Evolutionary conservation across 1,284 basidiomycete genomes (phyloP).

Genomic region (Stereum hirsutum): DNA sequence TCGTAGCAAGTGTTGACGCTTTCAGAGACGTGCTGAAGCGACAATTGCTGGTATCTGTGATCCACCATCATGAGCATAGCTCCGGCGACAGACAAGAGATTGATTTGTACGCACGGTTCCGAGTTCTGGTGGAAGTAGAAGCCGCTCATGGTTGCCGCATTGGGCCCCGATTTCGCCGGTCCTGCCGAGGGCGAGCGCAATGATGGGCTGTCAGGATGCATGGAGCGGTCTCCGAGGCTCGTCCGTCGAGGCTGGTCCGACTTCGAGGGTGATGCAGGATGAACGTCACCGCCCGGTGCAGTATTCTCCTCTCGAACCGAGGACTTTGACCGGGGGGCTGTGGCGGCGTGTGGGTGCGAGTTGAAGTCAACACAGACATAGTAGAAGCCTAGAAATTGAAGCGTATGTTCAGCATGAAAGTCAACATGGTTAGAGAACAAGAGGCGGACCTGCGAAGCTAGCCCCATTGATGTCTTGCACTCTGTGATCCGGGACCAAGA

Average conservation of each 20-base stretch:
- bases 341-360: slow-evolving; percentile 34
- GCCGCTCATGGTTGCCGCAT: slow-evolving; percentile 70
- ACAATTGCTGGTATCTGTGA: slow-evolving; percentile 32
- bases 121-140: slow-evolving; percentile 93
- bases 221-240: slow-evolving; percentile 6
- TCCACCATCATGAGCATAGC: background rate
- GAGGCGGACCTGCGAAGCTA: slow-evolving; percentile 77
- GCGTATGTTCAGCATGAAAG: slow-evolving; percentile 3
- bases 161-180: slow-evolving; percentile 17
- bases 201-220: too few relatives aligned
- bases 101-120: slow-evolving; percentile 55
- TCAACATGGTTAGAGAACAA: slow-evolving; percentile 5
- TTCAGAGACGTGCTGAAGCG: slow-evolving; percentile 30
- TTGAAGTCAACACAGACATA: slow-evolving; percentile 79
- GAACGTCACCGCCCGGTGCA: slow-evolving; percentile 2
- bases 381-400: slow-evolving; percentile 90
- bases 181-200: too few relatives aligned
- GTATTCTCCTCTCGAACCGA: slow-evolving; percentile 9
- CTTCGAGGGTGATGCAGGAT: too few relatives aligned
- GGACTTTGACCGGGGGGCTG: slow-evolving; percentile 15
- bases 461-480: slow-evolving; percentile 94
- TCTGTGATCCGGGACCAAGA: slow-evolving; percentile 89
- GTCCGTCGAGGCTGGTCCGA: slow-evolving; percentile 16
- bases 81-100: background rate
- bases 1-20: slow-evolving; percentile 29